These are phyloP conservation scores for Claviceps humidiphila DNA, from an alignment of 2,329 filamentous ascomycete species.

Conservation along the genomic window DNA sequence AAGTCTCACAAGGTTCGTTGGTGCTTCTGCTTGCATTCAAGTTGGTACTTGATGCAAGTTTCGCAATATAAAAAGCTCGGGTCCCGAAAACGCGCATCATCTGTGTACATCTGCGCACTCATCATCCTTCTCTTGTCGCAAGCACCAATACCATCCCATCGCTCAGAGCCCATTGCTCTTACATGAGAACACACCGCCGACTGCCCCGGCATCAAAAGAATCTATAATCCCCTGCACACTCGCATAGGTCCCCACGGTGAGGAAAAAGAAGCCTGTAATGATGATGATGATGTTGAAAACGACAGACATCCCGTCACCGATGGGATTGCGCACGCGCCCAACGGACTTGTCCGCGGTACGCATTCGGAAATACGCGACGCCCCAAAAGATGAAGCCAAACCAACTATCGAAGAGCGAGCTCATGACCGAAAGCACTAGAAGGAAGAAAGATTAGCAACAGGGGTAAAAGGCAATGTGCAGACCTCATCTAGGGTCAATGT, in stretches of 20 bases:
- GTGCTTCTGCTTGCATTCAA: too few species aligned
- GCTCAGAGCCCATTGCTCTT: conserved; percentile 50
- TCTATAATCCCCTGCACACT: conserved; percentile 63
- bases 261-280: conserved; percentile 62
- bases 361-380: conserved; percentile 68
- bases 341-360: conserved; percentile 46
- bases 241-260: conserved; percentile 70
- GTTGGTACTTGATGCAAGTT: too few species aligned
- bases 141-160: not conserved
- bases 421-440: conserved; percentile 53
- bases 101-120: not conserved
- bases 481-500: not conserved
- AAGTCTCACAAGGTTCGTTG: too few species aligned
- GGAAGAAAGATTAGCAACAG: not conserved
- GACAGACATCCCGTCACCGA: conserved; percentile 41
- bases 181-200: conserved; percentile 65
- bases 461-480: not conserved
- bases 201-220: conserved; percentile 49
- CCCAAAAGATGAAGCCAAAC: conserved; percentile 95
- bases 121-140: not conserved
- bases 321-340: conserved; percentile 34
- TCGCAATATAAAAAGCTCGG: too few species aligned
- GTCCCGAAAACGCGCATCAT: not conserved
- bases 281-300: conserved; percentile 62
- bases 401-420: conserved; percentile 86